Conservation (phyloP, 495 filamentous ascomycete species). For the Chaetomium fimeti region DNA sequence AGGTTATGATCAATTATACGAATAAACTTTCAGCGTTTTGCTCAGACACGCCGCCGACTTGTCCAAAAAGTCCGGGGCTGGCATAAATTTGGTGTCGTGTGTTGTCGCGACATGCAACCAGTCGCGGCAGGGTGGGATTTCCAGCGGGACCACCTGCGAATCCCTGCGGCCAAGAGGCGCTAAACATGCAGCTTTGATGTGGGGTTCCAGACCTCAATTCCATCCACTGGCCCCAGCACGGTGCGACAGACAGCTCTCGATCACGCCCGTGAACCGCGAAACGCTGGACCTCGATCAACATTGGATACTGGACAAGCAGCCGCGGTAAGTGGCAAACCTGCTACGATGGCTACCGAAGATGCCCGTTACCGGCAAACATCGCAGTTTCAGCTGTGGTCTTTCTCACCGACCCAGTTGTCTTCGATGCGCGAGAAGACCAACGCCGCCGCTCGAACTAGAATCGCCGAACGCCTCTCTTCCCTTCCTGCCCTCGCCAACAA, state of each 20-base stretch:
- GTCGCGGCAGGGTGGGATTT: background rate
- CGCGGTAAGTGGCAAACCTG: background rate
- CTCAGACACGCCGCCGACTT: background rate
- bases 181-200: background rate
- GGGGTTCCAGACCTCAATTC: background rate
- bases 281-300: background rate
- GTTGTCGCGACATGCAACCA: no score
- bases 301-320: background rate
- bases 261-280: background rate
- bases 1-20: constrained; percentile 2
- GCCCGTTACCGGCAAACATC: constrained; percentile 86
- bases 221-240: background rate
- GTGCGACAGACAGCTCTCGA: constrained; percentile 4
- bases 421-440: constrained; percentile 75
- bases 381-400: constrained; percentile 93
- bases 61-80: no score
- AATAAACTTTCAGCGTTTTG: background rate
- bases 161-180: constrained; percentile 14
- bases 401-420: constrained; percentile 67
- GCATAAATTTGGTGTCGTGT: no score
- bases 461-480: constrained; percentile 48
- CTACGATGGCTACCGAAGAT: constrained; percentile 66
- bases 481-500: constrained; percentile 25
- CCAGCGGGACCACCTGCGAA: background rate
- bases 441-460: constrained; percentile 64